Base-by-base conservation (phyloP, 305 asterid genomes). In the Stenogyne calaminthoides region DNA sequence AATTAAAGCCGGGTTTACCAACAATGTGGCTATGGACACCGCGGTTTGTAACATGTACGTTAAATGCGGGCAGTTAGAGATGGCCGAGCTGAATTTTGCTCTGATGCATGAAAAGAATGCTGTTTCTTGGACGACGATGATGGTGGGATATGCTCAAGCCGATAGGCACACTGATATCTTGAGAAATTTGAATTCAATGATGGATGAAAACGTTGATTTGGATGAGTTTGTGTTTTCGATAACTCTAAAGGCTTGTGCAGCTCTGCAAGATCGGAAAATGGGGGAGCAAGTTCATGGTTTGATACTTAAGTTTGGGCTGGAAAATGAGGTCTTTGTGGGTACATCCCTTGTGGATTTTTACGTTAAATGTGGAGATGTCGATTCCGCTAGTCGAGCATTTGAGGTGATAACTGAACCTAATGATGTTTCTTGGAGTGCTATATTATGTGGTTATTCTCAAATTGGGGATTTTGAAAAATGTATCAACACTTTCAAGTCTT, bases 341-440 rank as follows among this genome's bases (percentile, higher is more conserved):
- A 84, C 87, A 0, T 88, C 93, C 46, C 82, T 86, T 9, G 89
- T 88, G 66, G 89, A 88, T 59, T 82, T 88, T 59, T 86, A 88
- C 39, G 87, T 83, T 0, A 88, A 88, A 72, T 71, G 84, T 27
- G 80, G 83, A 25, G 73, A 70, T 51, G 73, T 84, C 6, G 89
- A 79, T 42, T 81, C 78, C 2, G 88, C 84, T 39, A 37, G 44
- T 27, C 83, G 74, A 59, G 82, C 84, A 9, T 86, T 88, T 72
- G 76, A 80, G 73, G 40, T 7, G 68, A 86, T 88, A 54, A 57
- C 66, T 7, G 84, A 86, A 44, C 93, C 87, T 15, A 88, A 84
- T 65, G 88, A 80, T 75, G 89, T 83, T 36, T 81, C 91, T 5
- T 88, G 93, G 93, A 88, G 91, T 72, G 91, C 93, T 25, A 66